Conservation (phyloP, 306 rosid species). For the Senna tora region DNA sequence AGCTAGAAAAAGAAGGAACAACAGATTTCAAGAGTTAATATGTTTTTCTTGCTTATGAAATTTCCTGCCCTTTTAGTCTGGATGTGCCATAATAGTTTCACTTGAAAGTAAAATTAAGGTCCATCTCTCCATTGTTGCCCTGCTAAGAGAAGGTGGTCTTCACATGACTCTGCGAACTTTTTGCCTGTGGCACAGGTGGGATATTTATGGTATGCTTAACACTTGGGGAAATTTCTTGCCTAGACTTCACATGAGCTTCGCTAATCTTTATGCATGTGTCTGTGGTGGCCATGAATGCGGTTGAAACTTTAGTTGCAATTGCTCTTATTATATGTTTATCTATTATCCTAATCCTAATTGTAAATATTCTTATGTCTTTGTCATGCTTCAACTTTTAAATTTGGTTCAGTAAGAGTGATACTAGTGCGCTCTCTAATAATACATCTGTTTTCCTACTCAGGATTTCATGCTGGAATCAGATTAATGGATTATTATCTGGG, state of each 20-base stretch:
- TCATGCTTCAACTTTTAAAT: slow-evolving; percentile 17
- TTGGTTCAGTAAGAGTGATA: neutral
- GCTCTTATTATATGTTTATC: neutral
- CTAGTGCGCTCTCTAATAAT: slow-evolving; percentile 21
- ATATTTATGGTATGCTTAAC: too few relatives aligned
- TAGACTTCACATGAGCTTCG: neutral
- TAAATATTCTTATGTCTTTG: neutral
- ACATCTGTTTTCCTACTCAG: slow-evolving; percentile 38
- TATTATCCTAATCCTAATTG: neutral
- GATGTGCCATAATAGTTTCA: neutral
- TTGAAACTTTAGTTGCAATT: neutral
- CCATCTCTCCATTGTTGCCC: neutral
- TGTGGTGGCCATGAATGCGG: neutral
- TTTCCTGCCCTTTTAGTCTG: neutral
- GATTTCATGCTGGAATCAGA: slow-evolving; percentile 32
- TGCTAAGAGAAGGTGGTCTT: neutral
- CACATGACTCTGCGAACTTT: neutral
- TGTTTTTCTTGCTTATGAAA: neutral
- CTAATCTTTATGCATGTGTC: neutral
- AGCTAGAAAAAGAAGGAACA: neutral
- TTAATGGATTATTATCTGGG: slow-evolving; percentile 19
- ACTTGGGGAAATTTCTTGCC: neutral
- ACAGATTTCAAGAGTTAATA: neutral
- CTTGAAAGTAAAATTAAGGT: neutral
- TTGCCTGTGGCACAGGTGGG: neutral